A percentile compares a stretch with the other conserved stretches of the same genome.
Conservation (phyloP, 2,329 filamentous ascomycete genomes). For the Colletotrichum aenigma region DNA sequence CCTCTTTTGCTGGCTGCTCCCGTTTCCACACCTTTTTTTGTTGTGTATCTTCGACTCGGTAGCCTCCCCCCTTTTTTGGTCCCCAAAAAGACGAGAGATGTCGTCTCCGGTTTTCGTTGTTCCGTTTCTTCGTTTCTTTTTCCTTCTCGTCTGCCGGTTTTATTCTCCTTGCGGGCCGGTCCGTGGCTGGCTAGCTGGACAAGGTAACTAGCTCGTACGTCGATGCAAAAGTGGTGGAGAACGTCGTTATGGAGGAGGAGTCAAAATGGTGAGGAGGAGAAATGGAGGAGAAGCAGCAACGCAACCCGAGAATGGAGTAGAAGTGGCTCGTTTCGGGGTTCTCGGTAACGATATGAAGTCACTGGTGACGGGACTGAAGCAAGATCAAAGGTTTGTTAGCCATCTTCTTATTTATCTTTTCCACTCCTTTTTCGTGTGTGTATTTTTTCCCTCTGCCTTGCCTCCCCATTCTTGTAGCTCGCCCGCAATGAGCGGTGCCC, state of each 20-base stretch:
- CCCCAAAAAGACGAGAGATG: background rate
- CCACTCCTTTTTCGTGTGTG: background rate
- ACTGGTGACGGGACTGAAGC: conserved; percentile 7
- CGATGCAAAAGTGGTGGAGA: conserved; percentile 9
- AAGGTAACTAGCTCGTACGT: background rate
- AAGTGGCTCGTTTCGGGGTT: conserved; percentile 17
- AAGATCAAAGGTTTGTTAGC: conserved; percentile 15
- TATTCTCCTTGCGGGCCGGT: conserved; percentile 4
- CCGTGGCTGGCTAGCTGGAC: conserved; percentile 7
- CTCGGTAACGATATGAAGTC: conserved; percentile 15
- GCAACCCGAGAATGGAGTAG: conserved; percentile 9
- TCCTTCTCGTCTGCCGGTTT: background rate
- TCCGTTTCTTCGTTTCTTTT: background rate
- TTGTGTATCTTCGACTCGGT: background rate
- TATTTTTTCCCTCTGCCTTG: background rate
- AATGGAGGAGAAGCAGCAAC: background rate
- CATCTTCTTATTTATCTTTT: conserved; percentile 20
- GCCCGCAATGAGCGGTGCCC: background rate
- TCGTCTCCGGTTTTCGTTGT: background rate
- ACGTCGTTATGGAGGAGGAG: background rate
- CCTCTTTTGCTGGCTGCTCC: background rate
- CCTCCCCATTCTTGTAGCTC: background rate
- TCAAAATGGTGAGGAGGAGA: background rate
- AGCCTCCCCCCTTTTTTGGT: background rate
- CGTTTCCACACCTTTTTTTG: background rate